Conservation (phyloP, 2,329 filamentous ascomycete genomes). For the Knoxdaviesia capensis region DNA sequence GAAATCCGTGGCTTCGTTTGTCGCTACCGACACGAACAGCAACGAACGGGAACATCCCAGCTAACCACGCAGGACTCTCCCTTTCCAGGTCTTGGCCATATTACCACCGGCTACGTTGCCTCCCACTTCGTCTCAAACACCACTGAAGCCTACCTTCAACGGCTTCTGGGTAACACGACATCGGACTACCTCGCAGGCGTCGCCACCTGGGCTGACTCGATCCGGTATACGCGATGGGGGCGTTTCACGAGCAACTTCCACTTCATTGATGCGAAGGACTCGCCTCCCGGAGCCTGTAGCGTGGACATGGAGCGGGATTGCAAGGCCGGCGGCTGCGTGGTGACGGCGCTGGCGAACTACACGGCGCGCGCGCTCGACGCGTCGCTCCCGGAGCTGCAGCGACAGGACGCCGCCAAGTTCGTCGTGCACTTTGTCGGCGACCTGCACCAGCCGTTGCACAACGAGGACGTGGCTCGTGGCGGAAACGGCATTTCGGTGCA, state of each 20-base stretch:
- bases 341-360: slow-evolving; percentile 40
- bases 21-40: no score
- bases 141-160: slow-evolving; percentile 36
- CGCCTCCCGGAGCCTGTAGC: slow-evolving; percentile 34
- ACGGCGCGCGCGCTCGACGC: slow-evolving; percentile 31
- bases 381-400: slow-evolving; percentile 20
- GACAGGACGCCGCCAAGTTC: slow-evolving; percentile 43
- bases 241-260: slow-evolving; percentile 42
- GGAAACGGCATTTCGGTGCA: slow-evolving; percentile 48
- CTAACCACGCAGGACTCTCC: no score
- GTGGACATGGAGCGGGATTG: slow-evolving; percentile 42
- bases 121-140: slow-evolving; percentile 34
- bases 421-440: slow-evolving; percentile 50
- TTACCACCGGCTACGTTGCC: slow-evolving; percentile 44
- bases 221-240: slow-evolving; percentile 43
- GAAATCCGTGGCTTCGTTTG: no score
- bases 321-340: slow-evolving; percentile 38
- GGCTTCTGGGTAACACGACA: slow-evolving; percentile 31
- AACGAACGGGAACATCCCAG: no score
- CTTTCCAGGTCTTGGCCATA: slow-evolving; percentile 31
- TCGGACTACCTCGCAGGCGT: slow-evolving; percentile 39
- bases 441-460: slow-evolving; percentile 48
- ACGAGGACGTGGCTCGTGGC: slow-evolving; percentile 40
- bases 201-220: slow-evolving; percentile 47
- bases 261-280: slow-evolving; percentile 49